phyloP scores from a whole-genome alignment of 257 asterid genomes.

The Plantago ovata region DNA sequence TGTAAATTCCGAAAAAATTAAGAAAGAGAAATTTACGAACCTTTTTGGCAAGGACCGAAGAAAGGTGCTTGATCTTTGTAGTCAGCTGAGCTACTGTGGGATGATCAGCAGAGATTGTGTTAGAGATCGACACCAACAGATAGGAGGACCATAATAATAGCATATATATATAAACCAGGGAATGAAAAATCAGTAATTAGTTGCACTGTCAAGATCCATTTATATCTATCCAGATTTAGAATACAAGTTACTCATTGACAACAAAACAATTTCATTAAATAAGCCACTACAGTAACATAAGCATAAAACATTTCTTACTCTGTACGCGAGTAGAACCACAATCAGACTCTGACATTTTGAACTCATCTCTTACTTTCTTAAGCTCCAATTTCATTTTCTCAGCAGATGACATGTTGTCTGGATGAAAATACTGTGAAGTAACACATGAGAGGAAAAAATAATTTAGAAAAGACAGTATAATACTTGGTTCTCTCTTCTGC shows the following conservation, averaged over 20 bases:
- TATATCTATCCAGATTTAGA: too few relatives aligned
- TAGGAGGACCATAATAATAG: background rate
- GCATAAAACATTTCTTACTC: conserved; percentile 42
- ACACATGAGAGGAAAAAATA: conserved; percentile 6
- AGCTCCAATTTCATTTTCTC: conserved; percentile 91
- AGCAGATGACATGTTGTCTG: conserved; percentile 84
- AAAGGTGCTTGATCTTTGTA: conserved; percentile 72
- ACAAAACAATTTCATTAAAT: background rate
- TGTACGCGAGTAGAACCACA: conserved; percentile 97
- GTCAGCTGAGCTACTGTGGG: conserved; percentile 82
- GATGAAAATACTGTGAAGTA: conserved; percentile 67
- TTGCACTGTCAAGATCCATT: background rate
- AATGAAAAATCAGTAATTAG: background rate
- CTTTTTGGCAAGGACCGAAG: conserved; percentile 60
- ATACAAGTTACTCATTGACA: background rate
- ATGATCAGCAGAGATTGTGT: conserved; percentile 8
- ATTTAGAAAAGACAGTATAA: too few relatives aligned
- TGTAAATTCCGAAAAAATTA: background rate
- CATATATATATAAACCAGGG: too few relatives aligned
- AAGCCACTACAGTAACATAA: conserved; percentile 4
- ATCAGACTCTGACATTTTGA: conserved; percentile 83
- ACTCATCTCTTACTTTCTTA: conserved; percentile 78
- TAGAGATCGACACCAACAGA: background rate
- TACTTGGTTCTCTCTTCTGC: too few relatives aligned
- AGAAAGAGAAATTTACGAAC: conserved; percentile 26